Conservation (phyloP, 176 grass and related monocot genomes). For the Bothriochloa decipiens region DNA sequence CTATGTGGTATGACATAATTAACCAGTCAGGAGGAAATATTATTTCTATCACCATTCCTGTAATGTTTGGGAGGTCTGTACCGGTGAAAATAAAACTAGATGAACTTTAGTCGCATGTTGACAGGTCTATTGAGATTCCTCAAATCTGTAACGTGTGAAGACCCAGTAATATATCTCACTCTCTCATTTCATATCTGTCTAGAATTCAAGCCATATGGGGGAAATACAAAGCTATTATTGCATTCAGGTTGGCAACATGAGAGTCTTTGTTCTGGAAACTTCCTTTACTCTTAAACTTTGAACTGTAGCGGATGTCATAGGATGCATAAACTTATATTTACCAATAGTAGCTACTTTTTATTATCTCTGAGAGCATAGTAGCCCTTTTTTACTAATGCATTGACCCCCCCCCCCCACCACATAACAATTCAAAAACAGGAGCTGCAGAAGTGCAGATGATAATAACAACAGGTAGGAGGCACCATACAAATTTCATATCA, state of each 20-base stretch:
- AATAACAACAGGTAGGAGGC: too few species aligned
- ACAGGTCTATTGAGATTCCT: slow-evolving; percentile 82
- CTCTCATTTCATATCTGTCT: slow-evolving; percentile 27
- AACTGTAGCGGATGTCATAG: background rate
- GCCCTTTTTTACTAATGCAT: too few species aligned
- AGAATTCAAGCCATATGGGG: background rate
- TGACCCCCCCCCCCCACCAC: too few species aligned
- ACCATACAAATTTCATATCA: too few species aligned
- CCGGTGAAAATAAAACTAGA: slow-evolving; percentile 17
- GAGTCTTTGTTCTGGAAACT: too few species aligned
- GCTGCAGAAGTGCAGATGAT: too few species aligned
- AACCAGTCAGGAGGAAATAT: slow-evolving; percentile 46
- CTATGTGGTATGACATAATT: slow-evolving; percentile 57
- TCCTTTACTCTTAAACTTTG: too few species aligned
- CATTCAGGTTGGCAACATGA: background rate
- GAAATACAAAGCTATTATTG: too few species aligned
- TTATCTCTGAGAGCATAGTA: background rate
- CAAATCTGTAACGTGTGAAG: slow-evolving; percentile 82
- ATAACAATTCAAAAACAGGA: too few species aligned
- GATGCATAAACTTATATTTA: background rate
- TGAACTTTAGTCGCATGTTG: slow-evolving; percentile 30
- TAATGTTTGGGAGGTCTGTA: slow-evolving; percentile 89
- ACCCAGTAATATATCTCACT: slow-evolving; percentile 66
- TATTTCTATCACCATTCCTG: slow-evolving; percentile 53
- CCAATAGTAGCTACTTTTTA: background rate